These are phyloP conservation scores for Strobilomyces confusus DNA, from an alignment of 768 basidiomycete genomes.

Conservation along the genomic window DNA sequence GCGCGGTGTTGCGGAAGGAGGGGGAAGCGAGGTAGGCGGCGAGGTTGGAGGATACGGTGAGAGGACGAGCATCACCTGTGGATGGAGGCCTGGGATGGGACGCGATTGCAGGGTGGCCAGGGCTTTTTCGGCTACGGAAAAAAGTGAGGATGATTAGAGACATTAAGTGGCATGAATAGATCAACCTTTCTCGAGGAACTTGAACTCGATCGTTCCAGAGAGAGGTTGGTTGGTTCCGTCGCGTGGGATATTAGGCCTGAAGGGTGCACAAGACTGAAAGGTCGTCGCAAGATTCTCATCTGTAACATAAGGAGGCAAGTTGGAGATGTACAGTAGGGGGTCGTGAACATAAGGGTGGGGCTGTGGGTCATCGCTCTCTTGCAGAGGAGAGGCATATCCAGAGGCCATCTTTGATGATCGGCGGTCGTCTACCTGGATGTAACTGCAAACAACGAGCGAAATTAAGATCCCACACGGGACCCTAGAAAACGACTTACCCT, in stretches of 20 bases:
- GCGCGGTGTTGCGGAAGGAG: conserved; percentile 72
- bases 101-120: conserved; percentile 79
- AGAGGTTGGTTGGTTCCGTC: conserved; percentile 50
- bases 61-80: conserved; percentile 59
- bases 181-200: conserved; percentile 74
- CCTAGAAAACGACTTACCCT: conserved; percentile 17
- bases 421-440: conserved; percentile 18
- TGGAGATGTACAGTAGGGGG: conserved; percentile 76
- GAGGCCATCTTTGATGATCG: conserved; percentile 36
- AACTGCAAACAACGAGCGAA: neutral
- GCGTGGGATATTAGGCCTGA: conserved; percentile 72
- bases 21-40: conserved; percentile 70
- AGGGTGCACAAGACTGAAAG: conserved; percentile 72
- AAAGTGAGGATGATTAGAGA: conserved; percentile 5
- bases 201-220: conserved; percentile 81
- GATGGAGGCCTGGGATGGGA: conserved; percentile 56
- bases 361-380: conserved; percentile 31
- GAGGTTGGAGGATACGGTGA: conserved; percentile 82
- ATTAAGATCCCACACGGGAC: neutral
- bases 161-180: conserved; percentile 7
- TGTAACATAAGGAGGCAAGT: conserved; percentile 65
- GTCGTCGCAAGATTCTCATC: conserved; percentile 76
- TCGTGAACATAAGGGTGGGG: conserved; percentile 85
- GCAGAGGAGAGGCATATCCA: conserved; percentile 33
- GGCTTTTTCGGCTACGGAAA: conserved; percentile 74